Base-by-base conservation (phyloP, 2,329 filamentous ascomycete species). In the Penicillium concentricum region DNA sequence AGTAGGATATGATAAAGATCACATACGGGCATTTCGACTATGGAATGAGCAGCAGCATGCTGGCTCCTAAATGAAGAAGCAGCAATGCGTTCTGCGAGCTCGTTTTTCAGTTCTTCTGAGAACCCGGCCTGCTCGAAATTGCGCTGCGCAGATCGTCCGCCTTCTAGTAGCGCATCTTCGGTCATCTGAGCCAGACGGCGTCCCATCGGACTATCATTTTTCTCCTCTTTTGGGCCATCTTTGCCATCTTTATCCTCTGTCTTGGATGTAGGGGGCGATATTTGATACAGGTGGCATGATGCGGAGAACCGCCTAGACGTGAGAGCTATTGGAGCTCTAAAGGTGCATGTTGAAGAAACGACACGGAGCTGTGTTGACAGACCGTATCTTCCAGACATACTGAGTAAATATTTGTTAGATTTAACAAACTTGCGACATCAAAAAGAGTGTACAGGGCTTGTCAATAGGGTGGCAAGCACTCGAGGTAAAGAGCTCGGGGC, bases 101-200 rank as follows among this genome's bases (percentile, higher is more conserved):
- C 73, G 53, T 72, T 74, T 70, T 83, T 85, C 61, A 87, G 70
- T 5, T 86, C 83, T 49, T 85, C 82, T 57, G 82, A 84, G 72
- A 88, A 87, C 46, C 83, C 84, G 28, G 82, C 83, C 60, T 86
- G 82, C 64, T 82, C 75, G n/a, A 87, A 77, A 47, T 82, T 82
- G 64, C 81, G 84, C 45, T 73, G 76, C 32, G 83, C 81, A 53
- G 81, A 79, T 56, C 79, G 78, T 28, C 82, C 81, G 32, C 83
- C 82, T 50, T 78, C 78, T 44, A 82, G 76, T 28, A 87, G 72
- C 16, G 78, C 78, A 60, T 86, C 80, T 60, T 87, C 84, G 42
- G 81, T 84, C 83, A 88, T 82, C 57, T 83, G 78, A 5, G 80
- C 78, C 56, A 87, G 71, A 18, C 84, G 78, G 18, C 82, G 75